A percentile compares a stretch with the other conserved stretches of the same genome.
Evolutionary conservation across 192 early-diverging fungal genomes (phyloP).

Genomic region (Coemansia erecta): DNA sequence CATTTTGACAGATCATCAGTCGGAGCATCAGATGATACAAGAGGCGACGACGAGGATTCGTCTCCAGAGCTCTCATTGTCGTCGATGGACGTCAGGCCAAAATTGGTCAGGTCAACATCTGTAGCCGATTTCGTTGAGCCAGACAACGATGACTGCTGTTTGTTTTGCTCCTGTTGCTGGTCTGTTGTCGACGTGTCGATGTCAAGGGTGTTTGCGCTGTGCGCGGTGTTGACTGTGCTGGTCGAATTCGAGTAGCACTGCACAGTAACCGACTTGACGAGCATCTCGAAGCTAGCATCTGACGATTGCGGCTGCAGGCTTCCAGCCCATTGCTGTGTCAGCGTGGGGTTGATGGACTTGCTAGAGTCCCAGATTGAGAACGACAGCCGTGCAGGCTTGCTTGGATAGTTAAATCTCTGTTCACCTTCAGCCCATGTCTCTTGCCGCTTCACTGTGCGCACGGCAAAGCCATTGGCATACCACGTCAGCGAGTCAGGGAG

Average conservation of each 20-base stretch:
- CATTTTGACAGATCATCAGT: constrained; percentile 33
- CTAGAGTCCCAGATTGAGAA: constrained; percentile 66
- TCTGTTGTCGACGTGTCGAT: background rate
- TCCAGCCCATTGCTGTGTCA: constrained; percentile 54
- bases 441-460: constrained; percentile 53
- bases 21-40: background rate
- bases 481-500: constrained; percentile 58
- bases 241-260: constrained; percentile 51
- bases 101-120: constrained; percentile 32
- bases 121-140: constrained; percentile 6
- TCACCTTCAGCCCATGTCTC: constrained; percentile 54
- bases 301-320: constrained; percentile 45
- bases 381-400: constrained; percentile 46
- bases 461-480: constrained; percentile 55
- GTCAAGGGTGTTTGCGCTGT: background rate
- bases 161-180: background rate
- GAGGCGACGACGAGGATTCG: constrained; percentile 1
- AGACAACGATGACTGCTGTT: background rate
- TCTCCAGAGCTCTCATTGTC: background rate
- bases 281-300: constrained; percentile 46
- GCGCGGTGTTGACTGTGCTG: constrained; percentile 6
- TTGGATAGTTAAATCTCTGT: constrained; percentile 50
- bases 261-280: constrained; percentile 51
- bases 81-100: constrained; percentile 23
- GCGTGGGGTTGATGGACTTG: constrained; percentile 25